phyloP scores from a whole-genome alignment of 2,329 filamentous ascomycete genomes.

The Dryadomyces quercus-mongolicae region DNA sequence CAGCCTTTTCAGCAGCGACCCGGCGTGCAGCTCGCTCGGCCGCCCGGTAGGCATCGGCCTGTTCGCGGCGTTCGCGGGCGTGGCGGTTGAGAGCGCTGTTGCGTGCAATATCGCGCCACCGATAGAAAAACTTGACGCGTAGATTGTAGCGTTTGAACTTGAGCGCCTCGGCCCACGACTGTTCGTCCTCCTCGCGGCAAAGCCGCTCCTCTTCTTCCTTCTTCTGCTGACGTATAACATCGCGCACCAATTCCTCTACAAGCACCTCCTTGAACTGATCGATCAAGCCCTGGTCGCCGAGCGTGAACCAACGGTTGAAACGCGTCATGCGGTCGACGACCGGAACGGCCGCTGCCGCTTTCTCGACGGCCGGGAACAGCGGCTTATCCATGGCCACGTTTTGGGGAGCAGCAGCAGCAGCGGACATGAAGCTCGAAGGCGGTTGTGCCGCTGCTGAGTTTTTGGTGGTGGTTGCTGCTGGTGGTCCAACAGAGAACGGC shows the following conservation, averaged over 20 bases:
- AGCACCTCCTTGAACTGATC: conserved; percentile 35
- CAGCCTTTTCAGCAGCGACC: conserved; percentile 23
- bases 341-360: neutral
- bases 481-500: neutral
- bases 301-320: conserved; percentile 42
- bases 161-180: conserved; percentile 31
- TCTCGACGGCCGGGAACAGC: too few species aligned
- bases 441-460: neutral
- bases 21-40: conserved; percentile 20
- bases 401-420: too few species aligned
- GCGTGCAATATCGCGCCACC: conserved; percentile 38
- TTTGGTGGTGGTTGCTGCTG: neutral
- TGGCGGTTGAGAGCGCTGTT: conserved; percentile 35
- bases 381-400: too few species aligned
- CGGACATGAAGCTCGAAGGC: too few species aligned
- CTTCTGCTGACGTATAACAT: conserved; percentile 28
- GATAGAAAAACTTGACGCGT: conserved; percentile 42
- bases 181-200: conserved; percentile 35
- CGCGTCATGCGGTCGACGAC: conserved; percentile 29
- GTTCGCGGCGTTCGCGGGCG: conserved; percentile 37
- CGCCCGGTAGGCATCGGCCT: conserved; percentile 26
- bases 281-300: conserved; percentile 40
- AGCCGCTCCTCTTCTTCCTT: conserved; percentile 27
- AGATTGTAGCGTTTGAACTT: conserved; percentile 37
- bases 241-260: conserved; percentile 30